A percentile compares a stretch with the other conserved stretches of the same genome.
phyloP scores from a whole-genome alignment of 345 rosid species.

The Camelina sativa region DNA sequence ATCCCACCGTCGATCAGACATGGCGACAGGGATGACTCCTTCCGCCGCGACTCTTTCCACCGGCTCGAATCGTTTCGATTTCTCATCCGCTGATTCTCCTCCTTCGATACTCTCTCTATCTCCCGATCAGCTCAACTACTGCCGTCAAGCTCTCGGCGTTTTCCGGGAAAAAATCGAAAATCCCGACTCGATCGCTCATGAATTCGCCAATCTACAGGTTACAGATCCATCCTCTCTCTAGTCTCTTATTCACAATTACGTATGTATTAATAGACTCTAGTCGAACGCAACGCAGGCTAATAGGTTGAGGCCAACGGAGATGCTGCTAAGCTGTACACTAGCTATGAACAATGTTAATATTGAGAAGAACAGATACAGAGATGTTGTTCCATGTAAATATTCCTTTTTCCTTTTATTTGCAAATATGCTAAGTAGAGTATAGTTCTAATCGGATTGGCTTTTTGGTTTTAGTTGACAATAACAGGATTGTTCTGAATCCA shows the following conservation, averaged over 20 bases:
- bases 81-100: constrained; percentile 60
- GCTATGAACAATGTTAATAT: constrained; percentile 60
- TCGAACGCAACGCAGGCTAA: constrained; percentile 49
- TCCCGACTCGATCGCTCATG: constrained; percentile 54
- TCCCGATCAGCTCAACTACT: constrained; percentile 60
- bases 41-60: constrained; percentile 19
- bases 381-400: constrained; percentile 73
- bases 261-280: not conserved
- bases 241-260: no score
- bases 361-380: constrained; percentile 73
- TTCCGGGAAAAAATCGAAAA: constrained; percentile 52
- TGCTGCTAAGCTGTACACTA: constrained; percentile 56
- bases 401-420: not conserved
- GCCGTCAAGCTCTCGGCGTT: constrained; percentile 64
- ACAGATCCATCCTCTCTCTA: constrained; percentile 17
- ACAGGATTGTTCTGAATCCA: constrained; percentile 69
- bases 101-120: constrained; percentile 61
- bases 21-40: constrained; percentile 51
- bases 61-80: constrained; percentile 41
- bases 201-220: constrained; percentile 73
- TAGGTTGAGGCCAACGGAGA: constrained; percentile 57
- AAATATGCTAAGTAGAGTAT: not conserved
- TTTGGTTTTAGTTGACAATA: constrained; percentile 64
- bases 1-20: constrained; percentile 52
- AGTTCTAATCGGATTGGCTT: not conserved